phyloP scores from a whole-genome alignment of 352 stramenopile genomes.

The Bremia lactucae region DNA sequence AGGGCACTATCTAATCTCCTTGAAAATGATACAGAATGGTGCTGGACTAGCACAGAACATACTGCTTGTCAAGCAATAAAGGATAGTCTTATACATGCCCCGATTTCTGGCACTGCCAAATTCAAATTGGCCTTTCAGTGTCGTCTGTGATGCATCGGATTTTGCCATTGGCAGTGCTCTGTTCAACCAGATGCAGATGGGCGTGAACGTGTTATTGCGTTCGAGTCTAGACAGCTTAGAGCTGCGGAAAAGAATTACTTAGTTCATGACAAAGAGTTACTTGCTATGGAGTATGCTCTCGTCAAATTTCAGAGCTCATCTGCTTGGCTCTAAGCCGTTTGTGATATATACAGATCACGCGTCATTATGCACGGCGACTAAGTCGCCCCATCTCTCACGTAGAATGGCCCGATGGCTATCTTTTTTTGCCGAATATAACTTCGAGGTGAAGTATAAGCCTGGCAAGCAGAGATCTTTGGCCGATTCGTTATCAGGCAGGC shows the following conservation, averaged over 20 bases:
- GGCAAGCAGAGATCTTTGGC: no score
- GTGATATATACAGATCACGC: neutral
- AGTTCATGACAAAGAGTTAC: neutral
- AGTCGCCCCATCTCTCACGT: neutral
- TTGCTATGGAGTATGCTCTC: neutral
- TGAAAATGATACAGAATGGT: no score
- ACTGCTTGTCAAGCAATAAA: no score
- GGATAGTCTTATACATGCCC: neutral
- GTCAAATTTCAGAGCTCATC: neutral
- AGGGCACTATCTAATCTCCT: no score
- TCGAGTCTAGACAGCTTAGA: neutral
- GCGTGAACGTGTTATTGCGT: neutral
- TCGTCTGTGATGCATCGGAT: neutral
- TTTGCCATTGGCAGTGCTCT: neutral
- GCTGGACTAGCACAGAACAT: no score
- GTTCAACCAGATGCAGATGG: neutral
- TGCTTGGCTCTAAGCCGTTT: neutral
- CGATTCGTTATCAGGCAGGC: no score
- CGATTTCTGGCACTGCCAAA: no score
- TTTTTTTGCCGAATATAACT: no score
- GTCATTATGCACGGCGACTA: neutral
- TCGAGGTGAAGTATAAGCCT: no score
- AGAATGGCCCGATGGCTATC: no score
- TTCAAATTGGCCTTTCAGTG: neutral
- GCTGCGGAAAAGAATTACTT: neutral